Conservation (phyloP, 345 rosid genomes). For the Populus deltoides region DNA sequence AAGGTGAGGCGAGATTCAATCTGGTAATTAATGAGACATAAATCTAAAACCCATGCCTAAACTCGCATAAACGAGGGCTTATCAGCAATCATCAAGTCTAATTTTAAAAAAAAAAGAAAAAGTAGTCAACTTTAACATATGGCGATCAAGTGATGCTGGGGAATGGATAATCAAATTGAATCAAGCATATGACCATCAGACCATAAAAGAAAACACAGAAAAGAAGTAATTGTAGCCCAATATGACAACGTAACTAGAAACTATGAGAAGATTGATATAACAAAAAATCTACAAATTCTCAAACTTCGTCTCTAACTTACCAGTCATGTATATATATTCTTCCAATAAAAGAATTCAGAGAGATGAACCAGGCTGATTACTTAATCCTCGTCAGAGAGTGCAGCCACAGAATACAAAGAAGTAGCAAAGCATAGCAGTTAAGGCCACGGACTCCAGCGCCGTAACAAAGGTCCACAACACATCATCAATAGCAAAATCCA, state of each 20-base stretch:
- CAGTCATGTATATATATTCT: background rate
- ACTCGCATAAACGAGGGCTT: background rate
- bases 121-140: background rate
- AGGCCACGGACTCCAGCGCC: conserved; percentile 62
- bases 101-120: too few species aligned
- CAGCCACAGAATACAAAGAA: conserved; percentile 83
- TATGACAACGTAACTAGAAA: background rate
- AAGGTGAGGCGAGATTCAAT: background rate
- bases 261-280: background rate
- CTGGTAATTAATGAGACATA: too few species aligned
- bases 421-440: conserved; percentile 67
- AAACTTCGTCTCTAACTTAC: background rate
- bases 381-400: conserved; percentile 43
- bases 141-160: background rate
- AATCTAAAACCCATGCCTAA: background rate
- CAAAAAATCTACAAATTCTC: background rate
- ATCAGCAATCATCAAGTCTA: background rate
- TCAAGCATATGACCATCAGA: background rate
- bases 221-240: background rate
- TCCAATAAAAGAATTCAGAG: background rate
- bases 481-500: conserved; percentile 61
- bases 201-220: background rate
- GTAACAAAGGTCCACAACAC: conserved; percentile 61
- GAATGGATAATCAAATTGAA: background rate
- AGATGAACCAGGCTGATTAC: background rate